Evolutionary conservation across 2,329 filamentous ascomycete genomes (phyloP).

Genomic region (Aspergillus sp.): DNA sequence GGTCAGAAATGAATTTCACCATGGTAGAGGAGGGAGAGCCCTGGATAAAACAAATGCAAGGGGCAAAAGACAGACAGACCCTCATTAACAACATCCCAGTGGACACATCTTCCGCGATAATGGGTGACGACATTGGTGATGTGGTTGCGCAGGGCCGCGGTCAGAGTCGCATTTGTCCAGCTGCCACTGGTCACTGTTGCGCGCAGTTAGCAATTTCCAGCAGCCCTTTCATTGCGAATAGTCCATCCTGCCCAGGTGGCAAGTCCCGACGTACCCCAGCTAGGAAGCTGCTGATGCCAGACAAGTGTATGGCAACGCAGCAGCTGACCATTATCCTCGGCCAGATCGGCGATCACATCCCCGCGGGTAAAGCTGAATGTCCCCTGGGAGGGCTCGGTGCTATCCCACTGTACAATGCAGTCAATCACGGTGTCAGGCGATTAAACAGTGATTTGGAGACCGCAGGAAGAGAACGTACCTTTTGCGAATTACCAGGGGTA

Average conservation of each 20-base stretch:
- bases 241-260: no score
- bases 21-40: not conserved
- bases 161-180: constrained; percentile 65
- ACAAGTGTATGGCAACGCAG: constrained; percentile 67
- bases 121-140: constrained; percentile 43
- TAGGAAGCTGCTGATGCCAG: constrained; percentile 54
- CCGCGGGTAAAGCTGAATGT: constrained; percentile 64
- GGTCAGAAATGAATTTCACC: no score
- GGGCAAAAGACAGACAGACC: constrained; percentile 13
- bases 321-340: constrained; percentile 48
- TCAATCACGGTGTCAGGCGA: not conserved
- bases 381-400: constrained; percentile 61
- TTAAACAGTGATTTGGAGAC: not conserved
- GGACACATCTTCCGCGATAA: constrained; percentile 43
- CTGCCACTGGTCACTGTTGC: constrained; percentile 47
- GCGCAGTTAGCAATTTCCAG: no score
- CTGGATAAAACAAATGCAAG: not conserved
- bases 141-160: constrained; percentile 56
- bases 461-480: constrained; percentile 34
- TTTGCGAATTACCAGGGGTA: constrained; percentile 67
- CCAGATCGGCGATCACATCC: constrained; percentile 53
- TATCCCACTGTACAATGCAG: constrained; percentile 56
- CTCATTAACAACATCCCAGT: constrained; percentile 49
- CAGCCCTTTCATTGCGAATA: no score
- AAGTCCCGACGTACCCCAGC: constrained; percentile 55